A percentile compares a stretch with the other conserved stretches of the same genome.
These are phyloP conservation scores for Verticillium klebahnii DNA, from an alignment of 2,329 filamentous ascomycete genomes.

Conservation along the genomic window DNA sequence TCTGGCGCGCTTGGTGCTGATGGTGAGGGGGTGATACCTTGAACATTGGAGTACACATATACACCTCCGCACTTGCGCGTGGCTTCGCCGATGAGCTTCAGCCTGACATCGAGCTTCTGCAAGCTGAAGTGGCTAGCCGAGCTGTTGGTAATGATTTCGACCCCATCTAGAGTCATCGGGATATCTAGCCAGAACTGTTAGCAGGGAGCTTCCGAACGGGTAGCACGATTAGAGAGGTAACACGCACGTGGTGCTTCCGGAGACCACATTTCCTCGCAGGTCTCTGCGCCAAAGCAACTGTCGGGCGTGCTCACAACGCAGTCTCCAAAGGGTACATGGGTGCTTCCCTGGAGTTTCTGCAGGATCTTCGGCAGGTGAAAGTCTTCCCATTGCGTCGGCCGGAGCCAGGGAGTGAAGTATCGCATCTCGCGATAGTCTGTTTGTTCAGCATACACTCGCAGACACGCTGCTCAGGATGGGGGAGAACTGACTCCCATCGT, in stretches of 20 bases:
- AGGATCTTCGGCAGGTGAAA: slow-evolving; percentile 60
- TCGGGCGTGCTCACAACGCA: slow-evolving; percentile 56
- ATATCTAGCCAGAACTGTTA: not conserved
- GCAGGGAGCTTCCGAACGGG: not conserved
- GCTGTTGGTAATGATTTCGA: slow-evolving; percentile 68
- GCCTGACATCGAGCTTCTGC: slow-evolving; percentile 59
- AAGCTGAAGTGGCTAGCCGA: slow-evolving; percentile 58
- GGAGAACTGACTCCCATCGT: slow-evolving; percentile 46
- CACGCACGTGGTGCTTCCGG: slow-evolving; percentile 31
- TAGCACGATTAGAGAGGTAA: not conserved
- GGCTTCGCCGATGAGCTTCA: slow-evolving; percentile 62
- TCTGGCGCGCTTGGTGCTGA: too few relatives aligned
- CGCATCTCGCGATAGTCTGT: slow-evolving; percentile 51
- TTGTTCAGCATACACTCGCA: slow-evolving; percentile 21
- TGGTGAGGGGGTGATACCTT: not conserved
- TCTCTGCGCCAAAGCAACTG: slow-evolving; percentile 52
- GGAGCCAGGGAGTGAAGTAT: slow-evolving; percentile 61
- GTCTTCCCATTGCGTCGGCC: slow-evolving; percentile 54
- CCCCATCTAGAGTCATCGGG: slow-evolving; percentile 54
- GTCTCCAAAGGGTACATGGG: slow-evolving; percentile 61
- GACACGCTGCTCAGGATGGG: not conserved
- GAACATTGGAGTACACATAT: slow-evolving; percentile 52
- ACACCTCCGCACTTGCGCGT: slow-evolving; percentile 42
- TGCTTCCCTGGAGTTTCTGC: slow-evolving; percentile 41
- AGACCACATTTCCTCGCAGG: slow-evolving; percentile 65